Evolutionary conservation across 129 eudicot species (phyloP).

Genomic region (Chrysanthemum makinoi): DNA sequence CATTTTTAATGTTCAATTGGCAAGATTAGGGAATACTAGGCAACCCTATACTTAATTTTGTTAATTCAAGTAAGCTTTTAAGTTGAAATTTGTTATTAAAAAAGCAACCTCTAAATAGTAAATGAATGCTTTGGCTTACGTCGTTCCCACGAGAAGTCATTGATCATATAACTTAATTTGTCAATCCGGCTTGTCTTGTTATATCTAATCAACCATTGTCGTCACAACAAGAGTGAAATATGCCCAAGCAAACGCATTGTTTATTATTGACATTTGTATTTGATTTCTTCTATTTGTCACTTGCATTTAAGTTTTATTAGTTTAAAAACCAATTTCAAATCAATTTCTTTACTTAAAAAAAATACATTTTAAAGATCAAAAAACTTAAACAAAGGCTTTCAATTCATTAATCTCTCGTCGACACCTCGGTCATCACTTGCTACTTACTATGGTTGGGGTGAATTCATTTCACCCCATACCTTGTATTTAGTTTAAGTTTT

Average conservation of each 20-base stretch:
- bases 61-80: background rate
- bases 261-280: too few species aligned
- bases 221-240: background rate
- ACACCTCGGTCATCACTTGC: background rate
- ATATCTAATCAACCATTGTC: background rate
- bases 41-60: background rate
- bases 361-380: background rate
- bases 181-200: background rate
- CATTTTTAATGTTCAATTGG: background rate
- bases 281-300: too few species aligned
- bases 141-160: background rate
- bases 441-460: background rate
- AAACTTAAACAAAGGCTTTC: background rate
- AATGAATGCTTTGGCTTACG: background rate
- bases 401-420: background rate
- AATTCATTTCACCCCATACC: background rate
- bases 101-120: background rate
- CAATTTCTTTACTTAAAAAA: too few species aligned
- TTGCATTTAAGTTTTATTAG: background rate
- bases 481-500: too few species aligned
- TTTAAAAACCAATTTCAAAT: background rate
- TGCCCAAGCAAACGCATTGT: background rate
- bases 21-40: background rate
- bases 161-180: background rate
- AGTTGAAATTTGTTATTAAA: background rate